Percentiles rank a stretch among this genome's conserved stretches.
Evolutionary conservation across 2,329 filamentous ascomycete genomes (phyloP).

Genomic region (Claviceps capensis): DNA sequence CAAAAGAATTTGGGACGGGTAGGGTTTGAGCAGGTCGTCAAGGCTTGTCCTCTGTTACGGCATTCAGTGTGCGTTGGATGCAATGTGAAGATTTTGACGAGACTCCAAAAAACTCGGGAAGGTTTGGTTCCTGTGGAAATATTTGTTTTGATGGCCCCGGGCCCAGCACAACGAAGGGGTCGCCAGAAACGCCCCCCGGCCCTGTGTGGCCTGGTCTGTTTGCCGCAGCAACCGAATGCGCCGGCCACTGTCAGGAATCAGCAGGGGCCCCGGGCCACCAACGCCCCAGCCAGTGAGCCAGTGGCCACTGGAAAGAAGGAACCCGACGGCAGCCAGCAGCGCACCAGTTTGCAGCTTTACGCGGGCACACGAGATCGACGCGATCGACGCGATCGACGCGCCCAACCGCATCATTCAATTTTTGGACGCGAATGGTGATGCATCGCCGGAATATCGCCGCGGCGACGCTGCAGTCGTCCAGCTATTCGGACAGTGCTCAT

Average conservation of each 20-base stretch:
- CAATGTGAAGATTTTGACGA: not conserved
- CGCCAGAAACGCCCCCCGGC: not conserved
- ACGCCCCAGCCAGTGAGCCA: not conserved
- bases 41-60: not conserved
- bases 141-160: conserved; percentile 3
- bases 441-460: not conserved
- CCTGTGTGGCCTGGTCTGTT: conserved; percentile 4
- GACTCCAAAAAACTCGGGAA: not conserved
- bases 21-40: not conserved
- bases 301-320: not conserved
- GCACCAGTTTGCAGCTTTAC: conserved; percentile 19
- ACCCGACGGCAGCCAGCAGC: not conserved
- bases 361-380: conserved; percentile 17
- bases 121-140: not conserved
- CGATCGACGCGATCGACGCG: conserved; percentile 3
- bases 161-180: not conserved
- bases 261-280: not conserved
- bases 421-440: not conserved
- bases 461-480: no score
- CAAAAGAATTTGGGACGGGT: not conserved
- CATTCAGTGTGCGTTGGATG: not conserved
- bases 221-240: conserved; percentile 12
- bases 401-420: not conserved
- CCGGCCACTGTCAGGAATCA: not conserved
- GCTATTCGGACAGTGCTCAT: not conserved